A percentile compares a stretch with the other conserved stretches of the same genome.
Conservation (phyloP, 345 rosid genomes). For the Chamaenerion angustifolium region DNA sequence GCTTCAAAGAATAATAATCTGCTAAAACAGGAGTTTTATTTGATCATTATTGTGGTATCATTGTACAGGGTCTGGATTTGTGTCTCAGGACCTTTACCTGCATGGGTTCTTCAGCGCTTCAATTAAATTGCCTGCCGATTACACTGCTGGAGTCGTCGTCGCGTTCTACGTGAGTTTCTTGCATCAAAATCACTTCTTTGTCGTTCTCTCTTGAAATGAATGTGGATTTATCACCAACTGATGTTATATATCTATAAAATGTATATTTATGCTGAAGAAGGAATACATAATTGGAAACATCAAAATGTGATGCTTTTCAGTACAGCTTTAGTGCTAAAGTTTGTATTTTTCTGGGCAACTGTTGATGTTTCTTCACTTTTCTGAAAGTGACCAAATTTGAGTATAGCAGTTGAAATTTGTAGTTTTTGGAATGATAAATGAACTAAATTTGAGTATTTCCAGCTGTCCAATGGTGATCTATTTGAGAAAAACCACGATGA, state of each 20-base stretch:
- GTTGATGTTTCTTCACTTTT: too few relatives aligned
- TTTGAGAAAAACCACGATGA: conserved; percentile 95
- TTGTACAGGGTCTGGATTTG: conserved; percentile 91
- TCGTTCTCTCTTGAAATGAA: not conserved
- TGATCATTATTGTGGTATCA: not conserved
- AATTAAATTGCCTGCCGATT: conserved; percentile 86
- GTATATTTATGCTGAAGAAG: too few relatives aligned
- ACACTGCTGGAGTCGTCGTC: conserved; percentile 96
- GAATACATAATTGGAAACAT: too few relatives aligned
- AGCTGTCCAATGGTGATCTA: conserved; percentile 96
- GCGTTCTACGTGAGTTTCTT: conserved; percentile 77
- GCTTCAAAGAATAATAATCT: too few relatives aligned
- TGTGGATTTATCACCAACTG: not conserved
- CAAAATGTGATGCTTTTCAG: too few relatives aligned
- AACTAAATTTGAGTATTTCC: conserved; percentile 1
- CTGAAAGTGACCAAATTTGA: too few relatives aligned
- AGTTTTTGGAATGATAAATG: too few relatives aligned
- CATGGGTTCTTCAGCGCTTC: conserved; percentile 95
- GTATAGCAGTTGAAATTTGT: not conserved
- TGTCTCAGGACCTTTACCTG: conserved; percentile 78
- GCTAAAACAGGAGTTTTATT: not conserved
- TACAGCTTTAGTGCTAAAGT: too few relatives aligned
- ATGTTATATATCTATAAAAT: too few relatives aligned
- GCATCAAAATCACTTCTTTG: not conserved
- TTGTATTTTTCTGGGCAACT: too few relatives aligned